These are phyloP conservation scores for Anaeramoeba flamelloides DNA, from an alignment of 78 protist genomes.

Conservation along the genomic window DNA sequence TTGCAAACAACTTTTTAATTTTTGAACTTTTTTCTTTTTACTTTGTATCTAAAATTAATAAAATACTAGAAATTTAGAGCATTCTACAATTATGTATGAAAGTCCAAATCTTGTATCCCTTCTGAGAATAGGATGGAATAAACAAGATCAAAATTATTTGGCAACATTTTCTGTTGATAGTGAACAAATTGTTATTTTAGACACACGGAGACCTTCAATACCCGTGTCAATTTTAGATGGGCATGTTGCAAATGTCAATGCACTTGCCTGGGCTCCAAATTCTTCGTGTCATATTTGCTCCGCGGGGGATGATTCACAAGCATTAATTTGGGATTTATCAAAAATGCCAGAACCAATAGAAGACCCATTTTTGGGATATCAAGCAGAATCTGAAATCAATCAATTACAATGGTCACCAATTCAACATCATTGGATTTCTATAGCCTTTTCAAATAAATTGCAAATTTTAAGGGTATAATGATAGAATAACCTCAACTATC, in stretches of 20 bases:
- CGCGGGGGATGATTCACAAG: constrained; percentile 43
- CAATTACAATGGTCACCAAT: constrained; percentile 54
- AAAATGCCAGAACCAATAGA: constrained; percentile 57
- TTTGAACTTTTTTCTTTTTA: too few species aligned
- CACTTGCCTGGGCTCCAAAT: constrained; percentile 87
- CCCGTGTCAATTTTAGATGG: constrained; percentile 48
- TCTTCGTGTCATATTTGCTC: constrained; percentile 75
- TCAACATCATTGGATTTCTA: constrained; percentile 79
- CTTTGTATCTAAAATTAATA: too few species aligned
- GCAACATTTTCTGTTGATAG: constrained; percentile 72
- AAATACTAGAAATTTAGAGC: constrained; percentile 66
- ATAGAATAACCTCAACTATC: too few species aligned
- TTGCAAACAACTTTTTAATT: too few species aligned
- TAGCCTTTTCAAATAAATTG: constrained; percentile 34
- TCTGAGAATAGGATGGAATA: constrained; percentile 81
- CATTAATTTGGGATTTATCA: constrained; percentile 90
- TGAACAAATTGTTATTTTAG: constrained; percentile 50
- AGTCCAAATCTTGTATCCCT: constrained; percentile 51
- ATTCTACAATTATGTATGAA: constrained; percentile 89
- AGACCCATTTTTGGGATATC: constrained; percentile 1
- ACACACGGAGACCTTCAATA: constrained; percentile 64
- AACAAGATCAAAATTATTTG: constrained; percentile 72
- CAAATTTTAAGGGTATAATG: constrained; percentile 36
- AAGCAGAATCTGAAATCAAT: not conserved
- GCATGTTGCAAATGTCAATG: constrained; percentile 60